Evolutionary conservation across 1,284 basidiomycete genomes (phyloP).

Genomic region (Leucoagaricus sp.): DNA sequence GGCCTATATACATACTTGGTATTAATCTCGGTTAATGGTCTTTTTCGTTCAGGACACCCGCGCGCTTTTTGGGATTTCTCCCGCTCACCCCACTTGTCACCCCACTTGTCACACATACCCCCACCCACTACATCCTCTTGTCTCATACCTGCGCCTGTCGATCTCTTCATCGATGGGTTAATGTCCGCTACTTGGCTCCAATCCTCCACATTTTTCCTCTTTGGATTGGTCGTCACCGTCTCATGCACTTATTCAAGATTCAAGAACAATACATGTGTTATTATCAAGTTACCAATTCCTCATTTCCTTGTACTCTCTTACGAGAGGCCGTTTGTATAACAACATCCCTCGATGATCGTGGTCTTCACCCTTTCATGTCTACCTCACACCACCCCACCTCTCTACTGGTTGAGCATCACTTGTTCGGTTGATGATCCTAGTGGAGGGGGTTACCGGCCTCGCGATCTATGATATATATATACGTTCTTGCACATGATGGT

Average conservation of each 20-base stretch:
- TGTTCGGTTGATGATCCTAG: background rate
- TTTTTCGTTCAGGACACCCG: conserved; percentile 19
- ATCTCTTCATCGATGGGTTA: conserved; percentile 5
- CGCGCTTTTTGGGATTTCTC: conserved; percentile 5
- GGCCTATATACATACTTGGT: conserved; percentile 11
- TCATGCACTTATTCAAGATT: conserved; percentile 8
- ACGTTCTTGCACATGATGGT: background rate
- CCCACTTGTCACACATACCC: no score
- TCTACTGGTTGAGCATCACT: background rate
- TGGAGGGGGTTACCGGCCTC: background rate
- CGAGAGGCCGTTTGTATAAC: conserved; percentile 7
- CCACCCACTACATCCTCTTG: background rate
- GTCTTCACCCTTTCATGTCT: background rate
- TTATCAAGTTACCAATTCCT: background rate
- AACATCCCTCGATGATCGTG: conserved; percentile 2
- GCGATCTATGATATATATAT: background rate
- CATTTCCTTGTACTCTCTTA: background rate
- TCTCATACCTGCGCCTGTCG: background rate
- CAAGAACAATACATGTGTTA: conserved; percentile 14
- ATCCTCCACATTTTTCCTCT: background rate
- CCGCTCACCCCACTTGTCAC: background rate
- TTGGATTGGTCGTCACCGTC: background rate
- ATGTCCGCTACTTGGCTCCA: background rate
- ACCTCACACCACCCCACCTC: background rate
- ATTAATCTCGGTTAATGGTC: conserved; percentile 14